A percentile compares a stretch with the other conserved stretches of the same genome.
These are phyloP conservation scores for Tritrichomonas foetus DNA, from an alignment of 208 protist genomes.

Conservation along the genomic window DNA sequence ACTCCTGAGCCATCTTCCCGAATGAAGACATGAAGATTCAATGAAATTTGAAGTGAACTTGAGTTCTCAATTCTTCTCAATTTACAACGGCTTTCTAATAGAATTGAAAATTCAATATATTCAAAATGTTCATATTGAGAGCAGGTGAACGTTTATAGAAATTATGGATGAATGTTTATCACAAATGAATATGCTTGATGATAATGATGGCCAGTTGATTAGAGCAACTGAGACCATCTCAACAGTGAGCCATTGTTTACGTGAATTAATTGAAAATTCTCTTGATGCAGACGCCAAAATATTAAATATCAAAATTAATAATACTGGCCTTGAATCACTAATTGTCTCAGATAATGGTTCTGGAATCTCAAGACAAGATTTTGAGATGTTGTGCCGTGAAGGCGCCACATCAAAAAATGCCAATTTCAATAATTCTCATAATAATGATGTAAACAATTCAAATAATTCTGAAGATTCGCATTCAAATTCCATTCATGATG, in stretches of 20 bases:
- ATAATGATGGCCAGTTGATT: not conserved
- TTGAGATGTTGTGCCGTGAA: not conserved
- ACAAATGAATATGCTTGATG: not conserved
- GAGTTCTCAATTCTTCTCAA: too few relatives aligned
- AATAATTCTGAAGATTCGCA: too few relatives aligned
- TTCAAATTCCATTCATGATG: too few relatives aligned
- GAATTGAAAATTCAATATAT: too few relatives aligned
- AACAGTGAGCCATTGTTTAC: not conserved
- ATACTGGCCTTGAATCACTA: not conserved
- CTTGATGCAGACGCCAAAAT: not conserved
- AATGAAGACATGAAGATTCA: too few relatives aligned
- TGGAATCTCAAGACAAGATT: not conserved
- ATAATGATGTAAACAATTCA: not conserved
- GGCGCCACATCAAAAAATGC: slow-evolving; percentile 1
- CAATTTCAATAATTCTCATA: too few relatives aligned
- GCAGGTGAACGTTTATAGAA: too few relatives aligned
- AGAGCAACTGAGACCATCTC: not conserved
- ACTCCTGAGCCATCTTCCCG: too few relatives aligned
- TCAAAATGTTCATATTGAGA: too few relatives aligned
- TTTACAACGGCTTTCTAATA: too few relatives aligned
- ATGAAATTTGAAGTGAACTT: too few relatives aligned
- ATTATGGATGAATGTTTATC: too few relatives aligned
- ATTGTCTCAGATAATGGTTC: slow-evolving; percentile 13
- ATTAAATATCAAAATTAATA: not conserved
- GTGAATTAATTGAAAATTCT: slow-evolving; percentile 1